A percentile compares a stretch with the other conserved stretches of the same genome.
phyloP scores from a whole-genome alignment of 306 rosid species.

The Dicorynia guianensis region DNA sequence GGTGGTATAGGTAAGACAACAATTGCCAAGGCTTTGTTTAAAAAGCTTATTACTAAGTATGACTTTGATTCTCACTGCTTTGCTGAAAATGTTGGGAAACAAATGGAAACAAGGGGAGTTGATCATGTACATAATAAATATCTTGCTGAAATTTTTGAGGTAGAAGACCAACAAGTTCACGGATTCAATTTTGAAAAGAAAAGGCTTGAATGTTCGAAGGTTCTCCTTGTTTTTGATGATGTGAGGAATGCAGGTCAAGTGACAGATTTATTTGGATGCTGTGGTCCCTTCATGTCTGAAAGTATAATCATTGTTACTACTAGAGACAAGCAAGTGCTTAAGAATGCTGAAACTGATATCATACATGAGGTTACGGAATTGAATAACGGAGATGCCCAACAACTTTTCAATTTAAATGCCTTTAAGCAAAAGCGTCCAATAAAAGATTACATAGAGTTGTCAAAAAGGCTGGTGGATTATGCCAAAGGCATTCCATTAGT shows the following conservation, averaged over 20 bases:
- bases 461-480: background rate
- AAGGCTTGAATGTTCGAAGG: background rate
- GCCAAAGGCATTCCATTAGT: conserved; percentile 14
- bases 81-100: background rate
- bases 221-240: conserved; percentile 35
- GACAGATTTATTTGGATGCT: background rate
- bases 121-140: background rate
- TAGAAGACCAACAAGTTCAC: background rate
- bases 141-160: background rate
- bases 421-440: background rate
- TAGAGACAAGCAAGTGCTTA: background rate
- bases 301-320: conserved; percentile 33
- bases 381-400: conserved; percentile 5
- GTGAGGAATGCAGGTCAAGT: conserved; percentile 15
- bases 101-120: background rate
- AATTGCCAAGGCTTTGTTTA: background rate
- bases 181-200: background rate
- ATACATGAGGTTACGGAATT: background rate
- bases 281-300: conserved; percentile 6
- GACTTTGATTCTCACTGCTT: background rate
- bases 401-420: conserved; percentile 15
- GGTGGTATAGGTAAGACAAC: conserved; percentile 5
- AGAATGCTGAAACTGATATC: background rate
- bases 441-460: background rate
- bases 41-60: background rate